phyloP scores from a whole-genome alignment of 352 stramenopile species.

The Globisporangium spiculum region DNA sequence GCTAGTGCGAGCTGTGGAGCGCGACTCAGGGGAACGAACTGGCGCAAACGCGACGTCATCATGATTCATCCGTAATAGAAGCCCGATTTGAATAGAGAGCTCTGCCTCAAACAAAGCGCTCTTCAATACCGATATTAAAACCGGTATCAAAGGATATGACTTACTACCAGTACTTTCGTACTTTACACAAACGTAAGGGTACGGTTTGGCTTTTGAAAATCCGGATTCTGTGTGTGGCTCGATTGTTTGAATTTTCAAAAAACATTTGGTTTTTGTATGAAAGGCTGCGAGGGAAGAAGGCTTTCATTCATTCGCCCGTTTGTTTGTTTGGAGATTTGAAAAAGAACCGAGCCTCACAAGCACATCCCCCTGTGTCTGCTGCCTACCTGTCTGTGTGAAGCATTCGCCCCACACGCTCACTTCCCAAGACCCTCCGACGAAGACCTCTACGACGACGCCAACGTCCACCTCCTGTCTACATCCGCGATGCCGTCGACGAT shows the following conservation, averaged over 20 bases:
- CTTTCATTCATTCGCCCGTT: background rate
- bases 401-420: constrained; percentile 7
- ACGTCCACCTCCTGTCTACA: background rate
- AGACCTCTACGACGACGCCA: background rate
- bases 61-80: constrained; percentile 6
- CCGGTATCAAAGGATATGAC: background rate
- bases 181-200: background rate
- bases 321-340: constrained; percentile 11
- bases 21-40: background rate
- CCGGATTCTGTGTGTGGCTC: background rate
- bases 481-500: constrained; percentile 28
- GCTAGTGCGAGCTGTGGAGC: background rate
- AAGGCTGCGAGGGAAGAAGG: background rate
- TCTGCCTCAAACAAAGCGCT: background rate
- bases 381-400: constrained; percentile 14
- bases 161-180: constrained; percentile 1
- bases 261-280: constrained; percentile 9
- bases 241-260: constrained; percentile 23
- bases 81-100: background rate
- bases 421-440: constrained; percentile 8
- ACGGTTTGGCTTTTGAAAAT: background rate
- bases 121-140: background rate
- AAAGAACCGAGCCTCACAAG: constrained; percentile 7
- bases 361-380: constrained; percentile 6
- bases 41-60: background rate